phyloP scores from a whole-genome alignment of 2,329 filamentous ascomycete genomes.

The Incumbomyces lentus region DNA sequence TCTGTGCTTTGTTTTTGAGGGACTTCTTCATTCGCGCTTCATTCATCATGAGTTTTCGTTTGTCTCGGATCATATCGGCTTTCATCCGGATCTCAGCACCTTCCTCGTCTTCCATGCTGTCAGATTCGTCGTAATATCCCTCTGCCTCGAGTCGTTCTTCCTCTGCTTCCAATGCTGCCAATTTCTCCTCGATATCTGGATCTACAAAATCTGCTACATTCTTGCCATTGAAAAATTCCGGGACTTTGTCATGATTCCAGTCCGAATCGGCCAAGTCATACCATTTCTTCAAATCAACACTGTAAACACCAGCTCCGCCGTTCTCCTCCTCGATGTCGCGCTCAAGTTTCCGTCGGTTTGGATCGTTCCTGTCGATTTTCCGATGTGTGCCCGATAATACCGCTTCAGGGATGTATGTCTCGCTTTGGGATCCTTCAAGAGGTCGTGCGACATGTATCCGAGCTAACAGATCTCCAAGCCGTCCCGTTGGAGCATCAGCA shows the following conservation, averaged over 20 bases:
- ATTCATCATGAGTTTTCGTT: conserved; percentile 83
- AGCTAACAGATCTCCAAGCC: conserved; percentile 80
- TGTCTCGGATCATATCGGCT: conserved; percentile 90
- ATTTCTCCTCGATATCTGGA: conserved; percentile 88
- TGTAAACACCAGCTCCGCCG: conserved; percentile 91
- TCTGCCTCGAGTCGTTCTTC: conserved; percentile 86
- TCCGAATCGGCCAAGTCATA: conserved; percentile 79
- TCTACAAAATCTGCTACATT: conserved; percentile 98
- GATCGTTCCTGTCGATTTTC: conserved; percentile 86
- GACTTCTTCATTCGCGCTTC: conserved; percentile 91
- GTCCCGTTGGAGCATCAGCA: conserved; percentile 64
- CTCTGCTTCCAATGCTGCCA: conserved; percentile 85
- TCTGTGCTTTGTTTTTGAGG: conserved; percentile 91
- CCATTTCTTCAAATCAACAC: conserved; percentile 79
- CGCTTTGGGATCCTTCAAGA: conserved; percentile 64
- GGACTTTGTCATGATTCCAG: conserved; percentile 94
- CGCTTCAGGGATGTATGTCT: conserved; percentile 81
- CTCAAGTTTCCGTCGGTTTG: conserved; percentile 68
- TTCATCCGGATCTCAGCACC: conserved; percentile 82
- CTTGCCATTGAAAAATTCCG: conserved; percentile 87
- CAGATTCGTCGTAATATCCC: conserved; percentile 84
- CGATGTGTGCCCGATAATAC: conserved; percentile 55
- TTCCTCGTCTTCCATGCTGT: conserved; percentile 74
- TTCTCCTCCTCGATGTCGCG: conserved; percentile 84
- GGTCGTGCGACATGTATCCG: conserved; percentile 97